A percentile compares a stretch with the other conserved stretches of the same genome.
Conservation (phyloP, 2,329 filamentous ascomycete genomes). For the Onygenales sp. region DNA sequence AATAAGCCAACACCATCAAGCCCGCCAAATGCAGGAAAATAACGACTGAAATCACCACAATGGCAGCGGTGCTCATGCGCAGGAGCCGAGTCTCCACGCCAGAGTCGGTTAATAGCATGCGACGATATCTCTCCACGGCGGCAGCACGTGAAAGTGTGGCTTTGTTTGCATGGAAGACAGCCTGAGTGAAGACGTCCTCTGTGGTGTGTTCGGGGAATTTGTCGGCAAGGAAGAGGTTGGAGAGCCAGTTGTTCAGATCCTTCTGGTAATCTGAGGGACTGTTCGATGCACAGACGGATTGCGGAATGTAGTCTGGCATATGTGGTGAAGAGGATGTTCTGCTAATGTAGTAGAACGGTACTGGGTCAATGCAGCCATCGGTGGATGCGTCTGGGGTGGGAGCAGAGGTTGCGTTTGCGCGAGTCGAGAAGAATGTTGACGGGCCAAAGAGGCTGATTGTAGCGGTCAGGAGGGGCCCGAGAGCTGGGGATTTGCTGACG, state of each 20-base stretch:
- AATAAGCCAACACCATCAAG: constrained; percentile 3
- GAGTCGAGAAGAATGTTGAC: constrained; percentile 2
- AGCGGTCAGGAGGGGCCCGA: constrained; percentile 4
- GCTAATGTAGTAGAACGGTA: constrained; percentile 1
- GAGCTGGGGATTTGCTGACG: not conserved
- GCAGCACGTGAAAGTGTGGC: not conserved
- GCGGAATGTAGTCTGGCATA: not conserved
- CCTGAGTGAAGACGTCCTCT: not conserved
- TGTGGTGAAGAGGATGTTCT: not conserved
- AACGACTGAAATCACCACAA: constrained; percentile 4
- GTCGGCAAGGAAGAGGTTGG: not conserved
- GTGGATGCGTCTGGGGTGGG: not conserved
- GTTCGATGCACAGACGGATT: not conserved
- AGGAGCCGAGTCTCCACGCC: not conserved
- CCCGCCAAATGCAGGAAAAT: constrained; percentile 3
- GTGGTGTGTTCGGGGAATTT: not conserved
- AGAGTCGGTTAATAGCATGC: not conserved
- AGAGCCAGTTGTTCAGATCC: constrained; percentile 3
- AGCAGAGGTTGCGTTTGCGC: not conserved
- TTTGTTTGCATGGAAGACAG: constrained; percentile 1
- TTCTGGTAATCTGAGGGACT: not conserved
- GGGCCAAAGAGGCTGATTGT: constrained; percentile 5
- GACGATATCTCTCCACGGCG: not conserved
- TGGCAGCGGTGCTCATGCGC: not conserved
- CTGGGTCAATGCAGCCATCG: not conserved